Conservation (phyloP, 1,284 basidiomycete genomes). For the Cystobasidium pallidum region DNA sequence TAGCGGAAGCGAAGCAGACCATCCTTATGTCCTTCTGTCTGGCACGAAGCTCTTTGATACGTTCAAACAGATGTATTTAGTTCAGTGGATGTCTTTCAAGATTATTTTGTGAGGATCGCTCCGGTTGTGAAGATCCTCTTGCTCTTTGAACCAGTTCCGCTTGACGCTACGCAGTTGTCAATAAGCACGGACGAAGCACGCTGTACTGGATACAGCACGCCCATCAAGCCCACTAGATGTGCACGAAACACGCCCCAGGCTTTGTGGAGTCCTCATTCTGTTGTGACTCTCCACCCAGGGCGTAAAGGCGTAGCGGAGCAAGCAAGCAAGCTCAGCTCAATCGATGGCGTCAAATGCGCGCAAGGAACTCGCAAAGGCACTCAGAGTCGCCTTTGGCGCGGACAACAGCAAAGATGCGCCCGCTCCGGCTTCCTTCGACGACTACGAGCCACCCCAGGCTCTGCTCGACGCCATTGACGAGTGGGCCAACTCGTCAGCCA, state of each 20-base stretch:
- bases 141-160: background rate
- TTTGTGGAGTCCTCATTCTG: background rate
- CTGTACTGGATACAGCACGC: background rate
- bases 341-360: constrained; percentile 37
- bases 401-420: constrained; percentile 6
- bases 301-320: background rate
- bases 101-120: too few species aligned
- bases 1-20: too few species aligned
- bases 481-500: constrained; percentile 33
- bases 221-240: background rate
- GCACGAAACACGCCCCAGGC: background rate
- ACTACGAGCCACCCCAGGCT: constrained; percentile 32
- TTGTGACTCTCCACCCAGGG: background rate
- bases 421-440: constrained; percentile 2
- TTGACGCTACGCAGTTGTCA: background rate
- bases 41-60: too few species aligned
- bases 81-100: too few species aligned
- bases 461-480: constrained; percentile 34
- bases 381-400: constrained; percentile 14
- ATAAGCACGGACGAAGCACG: background rate
- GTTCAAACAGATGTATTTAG: too few species aligned
- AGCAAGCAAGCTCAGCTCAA: too few species aligned
- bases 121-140: background rate
- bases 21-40: too few species aligned
- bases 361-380: constrained; percentile 33